Conservation (phyloP, 768 basidiomycete genomes). For the Sistotremastrum suecicum region DNA sequence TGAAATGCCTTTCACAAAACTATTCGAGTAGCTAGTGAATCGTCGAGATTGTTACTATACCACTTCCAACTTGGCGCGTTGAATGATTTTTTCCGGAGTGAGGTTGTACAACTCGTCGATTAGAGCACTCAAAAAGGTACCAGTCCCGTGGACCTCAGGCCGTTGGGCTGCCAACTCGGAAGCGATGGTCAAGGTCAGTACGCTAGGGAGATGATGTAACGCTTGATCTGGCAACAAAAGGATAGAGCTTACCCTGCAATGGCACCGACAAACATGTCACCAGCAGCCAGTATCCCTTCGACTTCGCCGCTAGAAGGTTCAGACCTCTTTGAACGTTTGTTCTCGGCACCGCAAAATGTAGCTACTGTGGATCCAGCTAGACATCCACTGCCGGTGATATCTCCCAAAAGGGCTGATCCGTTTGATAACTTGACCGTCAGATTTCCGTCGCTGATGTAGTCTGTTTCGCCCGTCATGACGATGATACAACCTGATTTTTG, state of each 20-base stretch:
- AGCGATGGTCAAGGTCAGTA: slow-evolving; percentile 46
- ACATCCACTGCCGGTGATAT: slow-evolving; percentile 87
- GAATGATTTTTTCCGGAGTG: slow-evolving; percentile 21
- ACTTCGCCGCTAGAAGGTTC: slow-evolving; percentile 8
- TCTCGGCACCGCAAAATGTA: slow-evolving; percentile 63
- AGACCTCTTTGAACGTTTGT: slow-evolving; percentile 22
- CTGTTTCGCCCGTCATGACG: slow-evolving; percentile 63
- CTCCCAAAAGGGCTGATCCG: slow-evolving; percentile 56
- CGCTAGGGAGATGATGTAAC: slow-evolving; percentile 18
- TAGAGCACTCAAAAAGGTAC: slow-evolving; percentile 49
- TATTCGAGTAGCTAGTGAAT: slow-evolving; percentile 11
- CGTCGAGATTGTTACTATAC: not conserved
- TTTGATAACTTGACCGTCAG: slow-evolving; percentile 58
- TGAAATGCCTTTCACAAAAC: slow-evolving; percentile 56
- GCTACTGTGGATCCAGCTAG: slow-evolving; percentile 68
- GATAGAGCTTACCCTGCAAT: slow-evolving; percentile 52
- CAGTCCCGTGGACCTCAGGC: slow-evolving; percentile 40
- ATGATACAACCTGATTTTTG: slow-evolving; percentile 52
- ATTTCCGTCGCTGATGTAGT: slow-evolving; percentile 76
- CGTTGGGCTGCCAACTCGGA: slow-evolving; percentile 42
- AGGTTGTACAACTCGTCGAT: slow-evolving; percentile 42
- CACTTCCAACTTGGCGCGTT: slow-evolving; percentile 17
- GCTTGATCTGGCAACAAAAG: not conserved
- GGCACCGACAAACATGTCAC: slow-evolving; percentile 66
- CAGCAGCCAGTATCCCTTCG: slow-evolving; percentile 40